These are phyloP conservation scores for Epichloe elymi DNA, from an alignment of 2,329 filamentous ascomycete species.

Conservation along the genomic window DNA sequence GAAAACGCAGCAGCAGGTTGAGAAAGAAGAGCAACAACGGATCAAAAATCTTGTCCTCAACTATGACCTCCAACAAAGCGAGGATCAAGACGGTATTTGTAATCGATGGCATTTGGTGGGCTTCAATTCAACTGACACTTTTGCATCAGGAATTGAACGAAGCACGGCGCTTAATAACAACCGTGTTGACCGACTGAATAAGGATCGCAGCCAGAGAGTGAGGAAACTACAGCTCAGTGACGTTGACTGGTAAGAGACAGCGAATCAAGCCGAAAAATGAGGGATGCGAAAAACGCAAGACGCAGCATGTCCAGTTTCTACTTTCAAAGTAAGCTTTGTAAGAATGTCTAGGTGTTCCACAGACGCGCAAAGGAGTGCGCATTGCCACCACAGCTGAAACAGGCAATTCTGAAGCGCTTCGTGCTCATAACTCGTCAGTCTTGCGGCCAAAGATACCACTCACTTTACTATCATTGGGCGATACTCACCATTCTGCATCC, in stretches of 20 bases:
- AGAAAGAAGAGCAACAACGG: constrained; percentile 90
- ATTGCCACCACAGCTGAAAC: background rate
- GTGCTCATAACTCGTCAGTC: background rate
- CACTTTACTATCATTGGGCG: background rate
- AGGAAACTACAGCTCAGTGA: constrained; percentile 91
- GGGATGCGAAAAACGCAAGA: background rate
- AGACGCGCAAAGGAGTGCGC: background rate
- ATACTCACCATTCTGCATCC: background rate
- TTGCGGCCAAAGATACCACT: background rate
- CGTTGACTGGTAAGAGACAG: constrained; percentile 71
- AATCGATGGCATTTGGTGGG: background rate
- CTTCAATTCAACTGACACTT: background rate
- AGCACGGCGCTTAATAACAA: constrained; percentile 35
- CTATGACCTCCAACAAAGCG: constrained; percentile 79
- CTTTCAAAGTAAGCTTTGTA: background rate
- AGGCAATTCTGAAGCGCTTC: background rate
- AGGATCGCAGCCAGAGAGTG: constrained; percentile 65
- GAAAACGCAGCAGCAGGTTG: constrained; percentile 89
- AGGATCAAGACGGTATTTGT: constrained; percentile 62
- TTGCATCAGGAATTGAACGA: constrained; percentile 35
- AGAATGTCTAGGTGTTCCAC: too few relatives aligned
- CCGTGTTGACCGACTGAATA: constrained; percentile 40
- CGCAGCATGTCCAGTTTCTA: background rate
- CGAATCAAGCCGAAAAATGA: background rate
- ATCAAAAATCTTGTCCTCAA: constrained; percentile 98